These are phyloP conservation scores for Carex pumila DNA, from an alignment of 176 grass and related monocot species.

Conservation along the genomic window DNA sequence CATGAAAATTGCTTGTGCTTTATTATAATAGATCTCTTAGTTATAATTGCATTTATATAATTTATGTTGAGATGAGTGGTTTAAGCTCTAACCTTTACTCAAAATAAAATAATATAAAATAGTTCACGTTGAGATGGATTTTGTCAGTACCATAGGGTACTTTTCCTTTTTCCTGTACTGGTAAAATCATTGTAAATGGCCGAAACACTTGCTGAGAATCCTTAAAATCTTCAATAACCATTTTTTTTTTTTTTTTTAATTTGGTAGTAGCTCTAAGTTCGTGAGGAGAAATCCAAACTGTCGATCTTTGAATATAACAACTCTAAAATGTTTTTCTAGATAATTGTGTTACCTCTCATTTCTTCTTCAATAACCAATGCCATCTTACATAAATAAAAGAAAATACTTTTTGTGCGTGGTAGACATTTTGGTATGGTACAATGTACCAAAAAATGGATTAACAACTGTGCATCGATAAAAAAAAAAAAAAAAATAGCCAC, in stretches of 20 bases:
- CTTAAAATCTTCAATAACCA: background rate
- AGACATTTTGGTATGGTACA: background rate
- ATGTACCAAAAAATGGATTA: background rate
- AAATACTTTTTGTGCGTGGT: background rate
- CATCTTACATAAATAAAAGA: background rate
- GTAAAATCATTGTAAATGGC: background rate
- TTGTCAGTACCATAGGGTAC: background rate
- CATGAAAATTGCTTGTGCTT: background rate
- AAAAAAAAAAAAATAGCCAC: background rate
- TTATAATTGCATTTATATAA: background rate
- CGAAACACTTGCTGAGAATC: background rate
- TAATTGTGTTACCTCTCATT: too few species aligned
- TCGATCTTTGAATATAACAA: too few species aligned
- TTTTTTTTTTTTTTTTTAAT: too few species aligned
- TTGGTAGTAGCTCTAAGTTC: too few species aligned
- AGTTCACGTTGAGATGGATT: background rate
- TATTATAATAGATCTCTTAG: background rate
- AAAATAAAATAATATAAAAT: too few species aligned
- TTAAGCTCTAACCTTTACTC: too few species aligned
- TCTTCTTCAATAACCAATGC: too few species aligned
- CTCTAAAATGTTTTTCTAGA: too few species aligned
- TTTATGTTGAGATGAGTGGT: background rate
- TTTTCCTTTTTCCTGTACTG: background rate
- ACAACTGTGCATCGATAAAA: background rate
- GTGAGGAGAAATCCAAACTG: too few species aligned